Percentiles rank a stretch among this genome's conserved stretches.
These are phyloP conservation scores for Candida silvatica DNA, from an alignment of 805 yeast species.

Conservation along the genomic window DNA sequence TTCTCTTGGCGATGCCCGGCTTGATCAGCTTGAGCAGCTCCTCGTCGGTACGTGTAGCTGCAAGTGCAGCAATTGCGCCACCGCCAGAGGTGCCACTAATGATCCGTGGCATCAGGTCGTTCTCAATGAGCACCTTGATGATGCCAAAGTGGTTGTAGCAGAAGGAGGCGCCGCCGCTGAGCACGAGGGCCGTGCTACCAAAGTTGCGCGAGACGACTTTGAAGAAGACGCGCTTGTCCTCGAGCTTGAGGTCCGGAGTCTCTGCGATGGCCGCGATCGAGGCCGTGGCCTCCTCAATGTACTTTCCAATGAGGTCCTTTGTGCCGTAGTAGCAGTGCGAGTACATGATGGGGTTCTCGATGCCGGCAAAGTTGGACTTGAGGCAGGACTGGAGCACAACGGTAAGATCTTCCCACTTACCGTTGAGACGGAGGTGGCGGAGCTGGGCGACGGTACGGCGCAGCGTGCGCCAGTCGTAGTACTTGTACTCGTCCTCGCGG, in stretches of 20 bases:
- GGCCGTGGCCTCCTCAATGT: conserved; percentile 41
- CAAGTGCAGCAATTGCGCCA: conserved; percentile 65
- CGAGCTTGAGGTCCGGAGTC: conserved; percentile 13
- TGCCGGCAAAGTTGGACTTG: conserved; percentile 70
- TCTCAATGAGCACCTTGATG: conserved; percentile 60
- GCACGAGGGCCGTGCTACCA: conserved; percentile 64
- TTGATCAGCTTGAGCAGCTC: conserved; percentile 48
- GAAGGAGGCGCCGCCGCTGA: conserved; percentile 77
- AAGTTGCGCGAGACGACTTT: conserved; percentile 50
- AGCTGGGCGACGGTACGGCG: conserved; percentile 37
- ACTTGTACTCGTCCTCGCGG: conserved; percentile 47
- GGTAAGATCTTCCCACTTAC: conserved; percentile 38
- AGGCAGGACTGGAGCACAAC: conserved; percentile 56
- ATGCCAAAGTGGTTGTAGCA: conserved; percentile 74
- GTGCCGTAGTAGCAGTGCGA: conserved; percentile 75
- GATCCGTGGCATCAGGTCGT: conserved; percentile 56
- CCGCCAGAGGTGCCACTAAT: conserved; percentile 80
- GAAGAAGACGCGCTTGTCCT: conserved; percentile 45
- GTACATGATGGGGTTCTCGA: conserved; percentile 61
- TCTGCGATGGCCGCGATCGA: conserved; percentile 36
- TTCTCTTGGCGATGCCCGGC: conserved; percentile 53
- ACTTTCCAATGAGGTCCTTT: conserved; percentile 46
- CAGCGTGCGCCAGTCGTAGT: conserved; percentile 60
- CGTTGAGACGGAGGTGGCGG: conserved; percentile 22
- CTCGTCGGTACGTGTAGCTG: conserved; percentile 60